Evolutionary conservation across 1,284 basidiomycete species (phyloP), one percentile per base, ranked within the genome.

Genomic region (Tylopilus sp.): DNA sequence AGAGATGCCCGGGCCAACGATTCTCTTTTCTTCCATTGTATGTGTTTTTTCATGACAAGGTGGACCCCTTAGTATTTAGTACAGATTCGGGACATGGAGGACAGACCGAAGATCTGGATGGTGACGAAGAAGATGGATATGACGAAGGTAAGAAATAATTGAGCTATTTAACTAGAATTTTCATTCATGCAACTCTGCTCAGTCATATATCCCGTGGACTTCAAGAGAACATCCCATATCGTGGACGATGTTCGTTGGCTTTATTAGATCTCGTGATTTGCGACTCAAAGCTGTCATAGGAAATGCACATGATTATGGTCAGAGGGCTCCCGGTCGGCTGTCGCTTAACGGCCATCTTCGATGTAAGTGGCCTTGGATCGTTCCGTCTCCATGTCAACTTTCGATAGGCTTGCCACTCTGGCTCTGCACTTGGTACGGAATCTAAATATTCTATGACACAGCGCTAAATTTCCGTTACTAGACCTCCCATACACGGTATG

Each of bases 11-110:
- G 73, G 40, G 84, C 89, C 3, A 86, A 95, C 58, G 93, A 96
- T 61, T 85, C 92, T 0, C 72, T 96, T 33, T 95, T 96, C 76
- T 92, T 96, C 77, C 92, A 95, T 61, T 96, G 90, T 90, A 57
- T 49, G 83, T 64, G 4, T 12, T 18, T 15, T 30, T 31, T 11
- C 42, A 31, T 6, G 2, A 28, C 25, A 26, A 46, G 4, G 9
- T 13, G 12, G 37, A 16, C 9, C 15, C 13, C 33, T 12, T 19
- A 19, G 4, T 6, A 12, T 25, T 46, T 1, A n/a, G 38, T 39
- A 55, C 55, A 71, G 63, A 70, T 51, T 74, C 78, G 9, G 81
- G 80, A 12, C 81, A 84, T 52, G 81, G 81, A 33, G 80, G 79
- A 8, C 78, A 81, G 64, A 71, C 74, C 0, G 58, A 73, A 49